A percentile compares a stretch with the other conserved stretches of the same genome.
Evolutionary conservation across 768 basidiomycete genomes (phyloP).

Genomic region (Agaricus blazei): DNA sequence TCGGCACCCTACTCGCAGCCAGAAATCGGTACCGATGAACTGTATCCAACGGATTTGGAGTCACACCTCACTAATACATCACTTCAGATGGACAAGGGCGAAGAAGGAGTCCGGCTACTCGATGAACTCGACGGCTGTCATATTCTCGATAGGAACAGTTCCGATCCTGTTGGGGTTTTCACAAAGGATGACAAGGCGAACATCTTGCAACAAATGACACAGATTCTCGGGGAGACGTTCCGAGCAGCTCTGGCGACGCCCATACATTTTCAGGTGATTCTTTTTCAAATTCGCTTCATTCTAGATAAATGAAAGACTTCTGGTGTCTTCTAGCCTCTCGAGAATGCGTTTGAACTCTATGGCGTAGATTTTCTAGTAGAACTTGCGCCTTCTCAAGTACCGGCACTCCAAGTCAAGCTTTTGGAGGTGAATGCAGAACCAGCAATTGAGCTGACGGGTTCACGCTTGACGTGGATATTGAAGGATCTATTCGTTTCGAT

Average conservation of each 20-base stretch:
- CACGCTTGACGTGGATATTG: constrained; percentile 74
- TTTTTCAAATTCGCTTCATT: background rate
- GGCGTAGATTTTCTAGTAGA: constrained; percentile 89
- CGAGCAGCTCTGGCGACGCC: constrained; percentile 80
- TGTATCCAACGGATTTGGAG: constrained; percentile 42
- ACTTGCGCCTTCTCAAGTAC: constrained; percentile 22
- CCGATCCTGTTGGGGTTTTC: constrained; percentile 16
- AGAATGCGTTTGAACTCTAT: constrained; percentile 93
- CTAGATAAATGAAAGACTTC: background rate
- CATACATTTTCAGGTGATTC: constrained; percentile 74
- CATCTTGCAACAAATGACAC: constrained; percentile 58
- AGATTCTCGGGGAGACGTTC: constrained; percentile 75
- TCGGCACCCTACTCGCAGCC: constrained; percentile 61
- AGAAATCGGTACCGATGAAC: constrained; percentile 17
- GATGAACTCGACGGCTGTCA: constrained; percentile 72
- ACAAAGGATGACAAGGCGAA: constrained; percentile 29
- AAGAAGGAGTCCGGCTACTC: constrained; percentile 71
- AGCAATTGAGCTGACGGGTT: constrained; percentile 90
- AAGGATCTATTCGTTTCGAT: constrained; percentile 76
- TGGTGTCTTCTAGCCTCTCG: constrained; percentile 52
- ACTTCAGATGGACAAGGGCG: constrained; percentile 63
- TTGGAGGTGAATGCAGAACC: constrained; percentile 95
- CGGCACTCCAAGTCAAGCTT: constrained; percentile 57
- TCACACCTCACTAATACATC: constrained; percentile 93
- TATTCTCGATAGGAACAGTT: constrained; percentile 34